phyloP scores from a whole-genome alignment of 2,329 filamentous ascomycete species.

The Trematosphaeria pertusa region DNA sequence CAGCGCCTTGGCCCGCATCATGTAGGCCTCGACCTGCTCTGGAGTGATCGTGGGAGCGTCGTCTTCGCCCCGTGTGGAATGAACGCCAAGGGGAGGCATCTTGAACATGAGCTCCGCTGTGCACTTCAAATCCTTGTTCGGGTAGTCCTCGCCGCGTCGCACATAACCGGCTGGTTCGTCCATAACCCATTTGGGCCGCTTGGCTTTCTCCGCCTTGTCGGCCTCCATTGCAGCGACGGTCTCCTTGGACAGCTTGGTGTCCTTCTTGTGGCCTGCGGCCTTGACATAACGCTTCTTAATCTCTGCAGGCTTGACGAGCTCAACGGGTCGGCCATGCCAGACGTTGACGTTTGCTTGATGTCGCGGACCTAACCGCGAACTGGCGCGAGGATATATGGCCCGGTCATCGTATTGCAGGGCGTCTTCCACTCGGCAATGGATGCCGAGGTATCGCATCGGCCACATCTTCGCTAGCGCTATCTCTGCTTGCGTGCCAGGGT shows the following conservation, averaged over 20 bases:
- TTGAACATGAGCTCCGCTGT: constrained; percentile 82
- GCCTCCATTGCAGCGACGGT: constrained; percentile 79
- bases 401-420: constrained; percentile 96
- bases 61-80: constrained; percentile 56
- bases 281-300: constrained; percentile 78
- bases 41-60: constrained; percentile 54
- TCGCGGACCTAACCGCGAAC: constrained; percentile 86
- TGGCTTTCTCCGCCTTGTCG: constrained; percentile 79
- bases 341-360: constrained; percentile 86
- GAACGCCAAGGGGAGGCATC: constrained; percentile 65
- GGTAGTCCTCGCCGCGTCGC: constrained; percentile 79
- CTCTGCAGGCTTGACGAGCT: constrained; percentile 87
- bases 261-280: constrained; percentile 70
- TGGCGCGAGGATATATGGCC: constrained; percentile 89
- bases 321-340: constrained; percentile 87
- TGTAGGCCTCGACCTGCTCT: constrained; percentile 75
- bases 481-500: constrained; percentile 79
- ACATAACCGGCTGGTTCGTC: constrained; percentile 90
- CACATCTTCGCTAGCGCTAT: constrained; percentile 92
- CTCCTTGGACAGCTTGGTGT: constrained; percentile 80
- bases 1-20: constrained; percentile 71
- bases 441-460: constrained; percentile 94
- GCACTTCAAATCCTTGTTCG: constrained; percentile 73
- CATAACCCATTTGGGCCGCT: constrained; percentile 89
- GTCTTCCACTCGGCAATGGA: constrained; percentile 94